Evolutionary conservation across 768 basidiomycete genomes (phyloP).

Genomic region (Astraeus odoratus): DNA sequence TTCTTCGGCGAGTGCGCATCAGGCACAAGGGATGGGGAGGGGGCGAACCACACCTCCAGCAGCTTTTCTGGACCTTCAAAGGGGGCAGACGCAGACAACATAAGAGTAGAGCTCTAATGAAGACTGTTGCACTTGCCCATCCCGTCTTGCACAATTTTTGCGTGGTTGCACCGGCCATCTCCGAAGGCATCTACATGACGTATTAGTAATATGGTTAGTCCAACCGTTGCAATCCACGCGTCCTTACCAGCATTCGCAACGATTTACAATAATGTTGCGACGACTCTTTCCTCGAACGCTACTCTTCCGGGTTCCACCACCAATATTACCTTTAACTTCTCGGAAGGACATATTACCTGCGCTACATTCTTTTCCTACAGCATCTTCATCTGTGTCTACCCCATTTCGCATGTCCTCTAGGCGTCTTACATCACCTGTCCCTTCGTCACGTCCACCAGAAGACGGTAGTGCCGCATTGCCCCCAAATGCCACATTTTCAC

Average conservation of each 20-base stretch:
- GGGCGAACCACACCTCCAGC: slow-evolving; percentile 96
- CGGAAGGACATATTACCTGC: slow-evolving; percentile 28
- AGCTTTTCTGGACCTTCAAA: slow-evolving; percentile 96
- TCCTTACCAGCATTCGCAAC: not conserved
- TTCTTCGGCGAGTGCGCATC: slow-evolving; percentile 30
- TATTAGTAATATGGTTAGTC: not conserved
- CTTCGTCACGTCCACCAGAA: slow-evolving; percentile 8
- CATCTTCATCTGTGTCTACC: slow-evolving; percentile 23
- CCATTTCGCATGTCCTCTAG: no score
- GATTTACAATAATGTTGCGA: slow-evolving; percentile 29
- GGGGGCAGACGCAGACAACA: slow-evolving; percentile 34
- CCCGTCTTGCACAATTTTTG: not conserved
- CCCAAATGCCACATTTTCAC: slow-evolving; percentile 51
- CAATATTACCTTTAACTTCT: slow-evolving; percentile 44
- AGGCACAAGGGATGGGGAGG: slow-evolving; percentile 57
- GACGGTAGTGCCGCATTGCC: slow-evolving; percentile 26
- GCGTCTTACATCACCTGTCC: no score
- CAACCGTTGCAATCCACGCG: no score
- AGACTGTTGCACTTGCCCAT: not conserved
- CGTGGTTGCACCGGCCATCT: not conserved
- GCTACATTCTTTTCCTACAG: slow-evolving; percentile 24
- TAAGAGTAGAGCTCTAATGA: not conserved
- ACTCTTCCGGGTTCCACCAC: slow-evolving; percentile 39
- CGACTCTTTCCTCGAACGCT: slow-evolving; percentile 39
- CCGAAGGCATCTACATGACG: not conserved